Evolutionary conservation across 2,329 filamentous ascomycete genomes (phyloP), one percentile per base, ranked within the genome.

Genomic region (Botryotinia convoluta): DNA sequence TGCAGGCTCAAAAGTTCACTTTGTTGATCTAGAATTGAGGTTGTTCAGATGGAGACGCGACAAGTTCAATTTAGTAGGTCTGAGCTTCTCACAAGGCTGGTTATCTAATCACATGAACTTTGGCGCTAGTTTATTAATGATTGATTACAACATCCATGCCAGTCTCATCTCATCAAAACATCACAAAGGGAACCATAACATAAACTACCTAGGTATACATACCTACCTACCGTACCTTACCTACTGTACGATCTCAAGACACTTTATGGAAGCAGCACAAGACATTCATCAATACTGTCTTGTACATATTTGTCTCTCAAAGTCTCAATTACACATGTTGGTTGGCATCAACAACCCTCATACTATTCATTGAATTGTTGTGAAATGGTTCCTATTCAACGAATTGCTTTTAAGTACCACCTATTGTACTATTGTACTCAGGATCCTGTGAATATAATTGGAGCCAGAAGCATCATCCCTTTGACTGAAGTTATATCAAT

Each of bases 11-110:
- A 8, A 8, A 12, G 63, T 65, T 65, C 12, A 65, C 63, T 48
- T 69, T 69, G 48, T 57, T 69, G 35, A 69, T 57, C 65, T 69
- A 57, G 65, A 69, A 57, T 69, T 42, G 48, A 57, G n/a, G 65
- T 69, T 57, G 65, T 26, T 57, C n/a, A 14, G 48, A 68, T 32
- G 26, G 64, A 67, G 64, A 69, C 35, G 65, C 48, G 48, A 57
- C 44, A 37, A 37, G 26, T 57, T 54, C 48, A 26, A 12, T 22
- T 48, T 16, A 9, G 16, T 10, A 12, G 65, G n/a, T 68, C 65
- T 18, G 4, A 69, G 65, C 65, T 57, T 69, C 51, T 29, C 6
- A 22, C 45, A 68, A 42, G 65, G 65, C 35, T 57, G 16, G 37
- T 37, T 42, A 45, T 32, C 42, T 7, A 16, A 22, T 67, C 64